A percentile compares a stretch with the other conserved stretches of the same genome.
Evolutionary conservation across 1,139 yeast species (phyloP).

Genomic region (Saccharomyces hybrid): DNA sequence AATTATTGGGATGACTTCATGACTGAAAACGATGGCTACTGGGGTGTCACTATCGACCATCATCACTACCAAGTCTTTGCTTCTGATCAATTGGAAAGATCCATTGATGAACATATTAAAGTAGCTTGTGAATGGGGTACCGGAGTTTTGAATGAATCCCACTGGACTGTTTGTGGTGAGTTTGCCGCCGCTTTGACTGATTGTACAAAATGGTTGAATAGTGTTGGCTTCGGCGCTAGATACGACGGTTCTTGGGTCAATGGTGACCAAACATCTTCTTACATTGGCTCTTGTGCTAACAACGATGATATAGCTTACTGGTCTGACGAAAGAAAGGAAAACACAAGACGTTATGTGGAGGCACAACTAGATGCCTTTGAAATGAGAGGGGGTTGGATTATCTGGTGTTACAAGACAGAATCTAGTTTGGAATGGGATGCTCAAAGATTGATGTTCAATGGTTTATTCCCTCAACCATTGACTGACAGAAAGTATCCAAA

Average conservation of each 20-base stretch:
- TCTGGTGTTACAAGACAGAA: constrained; percentile 94
- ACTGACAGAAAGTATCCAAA: constrained; percentile 56
- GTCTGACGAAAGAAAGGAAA: constrained; percentile 48
- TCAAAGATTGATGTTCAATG: constrained; percentile 46
- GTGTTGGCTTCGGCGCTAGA: constrained; percentile 83
- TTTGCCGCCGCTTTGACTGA: constrained; percentile 94
- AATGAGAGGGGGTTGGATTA: constrained; percentile 71
- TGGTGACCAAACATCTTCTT: constrained; percentile 36
- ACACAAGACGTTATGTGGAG: constrained; percentile 68
- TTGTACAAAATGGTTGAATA: constrained; percentile 87
- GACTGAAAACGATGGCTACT: constrained; percentile 36
- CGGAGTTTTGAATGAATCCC: constrained; percentile 44
- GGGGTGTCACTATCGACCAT: constrained; percentile 77
- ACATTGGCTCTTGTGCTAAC: constrained; percentile 58
- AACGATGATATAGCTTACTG: constrained; percentile 51
- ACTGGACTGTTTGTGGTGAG: constrained; percentile 82
- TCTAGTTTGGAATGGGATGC: constrained; percentile 83
- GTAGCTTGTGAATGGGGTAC: constrained; percentile 60
- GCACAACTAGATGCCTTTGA: constrained; percentile 87
- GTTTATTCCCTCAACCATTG: constrained; percentile 76
- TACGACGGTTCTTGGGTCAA: constrained; percentile 53
- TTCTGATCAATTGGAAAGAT: constrained; percentile 40
- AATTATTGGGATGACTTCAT: constrained; percentile 59
- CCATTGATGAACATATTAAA: constrained; percentile 53
- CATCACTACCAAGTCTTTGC: constrained; percentile 89